Percentiles rank a stretch among this genome's conserved stretches.
Evolutionary conservation across 345 rosid species (phyloP).

Genomic region (rapeseed (Brassica napus)): DNA sequence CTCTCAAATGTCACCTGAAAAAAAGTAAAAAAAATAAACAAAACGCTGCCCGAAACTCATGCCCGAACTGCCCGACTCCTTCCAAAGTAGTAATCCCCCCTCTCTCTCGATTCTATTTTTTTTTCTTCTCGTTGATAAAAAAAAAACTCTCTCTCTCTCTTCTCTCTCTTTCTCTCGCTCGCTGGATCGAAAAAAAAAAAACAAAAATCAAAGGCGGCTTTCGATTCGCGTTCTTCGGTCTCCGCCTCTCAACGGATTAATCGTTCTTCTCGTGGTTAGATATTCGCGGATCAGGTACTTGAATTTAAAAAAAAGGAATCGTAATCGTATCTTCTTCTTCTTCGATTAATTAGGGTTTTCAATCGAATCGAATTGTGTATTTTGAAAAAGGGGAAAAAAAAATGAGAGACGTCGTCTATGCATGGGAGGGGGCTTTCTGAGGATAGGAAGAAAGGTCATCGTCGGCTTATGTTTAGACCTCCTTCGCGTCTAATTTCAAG

Average conservation of each 20-base stretch:
- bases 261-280: slow-evolving; percentile 28
- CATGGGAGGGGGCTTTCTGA: slow-evolving; percentile 58
- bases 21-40: background rate
- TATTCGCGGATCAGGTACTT: slow-evolving; percentile 17
- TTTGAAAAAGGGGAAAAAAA: slow-evolving; percentile 52
- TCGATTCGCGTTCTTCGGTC: slow-evolving; percentile 14
- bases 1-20: background rate
- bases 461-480: slow-evolving; percentile 65
- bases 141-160: background rate
- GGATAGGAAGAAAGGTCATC: slow-evolving; percentile 41
- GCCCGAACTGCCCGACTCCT: background rate
- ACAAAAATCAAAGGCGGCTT: slow-evolving; percentile 23
- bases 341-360: background rate
- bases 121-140: background rate
- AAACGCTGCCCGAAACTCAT: background rate
- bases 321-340: background rate
- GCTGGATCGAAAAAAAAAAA: slow-evolving; percentile 33
- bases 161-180: background rate
- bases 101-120: background rate
- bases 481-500: slow-evolving; percentile 54
- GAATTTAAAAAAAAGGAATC: background rate
- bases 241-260: slow-evolving; percentile 41
- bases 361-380: background rate
- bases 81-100: background rate
- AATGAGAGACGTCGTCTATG: slow-evolving; percentile 52